Conservation (phyloP, 2,329 filamentous ascomycete genomes). For the Catunica adiposa region DNA sequence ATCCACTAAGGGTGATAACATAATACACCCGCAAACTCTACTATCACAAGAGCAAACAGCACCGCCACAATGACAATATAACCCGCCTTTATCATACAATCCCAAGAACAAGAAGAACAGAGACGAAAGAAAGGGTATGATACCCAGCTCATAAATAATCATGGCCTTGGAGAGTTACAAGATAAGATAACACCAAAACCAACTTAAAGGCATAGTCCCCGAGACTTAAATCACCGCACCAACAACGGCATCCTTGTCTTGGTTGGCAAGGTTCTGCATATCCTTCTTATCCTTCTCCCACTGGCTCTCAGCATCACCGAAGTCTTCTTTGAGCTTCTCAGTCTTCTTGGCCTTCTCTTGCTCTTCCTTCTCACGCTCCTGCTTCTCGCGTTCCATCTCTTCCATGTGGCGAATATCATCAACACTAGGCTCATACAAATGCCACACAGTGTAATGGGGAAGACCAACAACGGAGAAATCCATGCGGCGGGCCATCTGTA, state of each 20-base stretch:
- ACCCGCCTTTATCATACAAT: conserved; percentile 8
- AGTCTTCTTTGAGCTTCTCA: conserved; percentile 66
- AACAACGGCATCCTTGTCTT: conserved; percentile 9
- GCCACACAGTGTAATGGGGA: conserved; percentile 97
- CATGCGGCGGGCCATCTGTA: conserved; percentile 92
- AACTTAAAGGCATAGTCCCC: too few relatives aligned
- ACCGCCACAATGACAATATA: not conserved
- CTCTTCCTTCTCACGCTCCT: conserved; percentile 57
- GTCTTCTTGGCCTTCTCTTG: conserved; percentile 51
- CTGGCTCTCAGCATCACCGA: conserved; percentile 57
- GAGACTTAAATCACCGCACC: not conserved
- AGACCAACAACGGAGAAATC: conserved; percentile 86
- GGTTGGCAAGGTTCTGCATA: conserved; percentile 44
- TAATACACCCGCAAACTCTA: not conserved
- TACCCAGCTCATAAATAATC: not conserved
- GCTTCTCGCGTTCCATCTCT: conserved; percentile 85
- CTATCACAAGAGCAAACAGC: not conserved
- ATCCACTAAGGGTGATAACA: not conserved
- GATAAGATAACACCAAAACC: not conserved
- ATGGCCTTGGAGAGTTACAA: not conserved
- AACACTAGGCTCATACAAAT: conserved; percentile 96
- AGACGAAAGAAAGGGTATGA: conserved; percentile 6
- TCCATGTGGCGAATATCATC: conserved; percentile 97
- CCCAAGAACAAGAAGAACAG: not conserved
- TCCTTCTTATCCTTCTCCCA: conserved; percentile 83